Base-by-base conservation (phyloP, 257 asterid genomes). In the Lithospermum erythrorhizon region DNA sequence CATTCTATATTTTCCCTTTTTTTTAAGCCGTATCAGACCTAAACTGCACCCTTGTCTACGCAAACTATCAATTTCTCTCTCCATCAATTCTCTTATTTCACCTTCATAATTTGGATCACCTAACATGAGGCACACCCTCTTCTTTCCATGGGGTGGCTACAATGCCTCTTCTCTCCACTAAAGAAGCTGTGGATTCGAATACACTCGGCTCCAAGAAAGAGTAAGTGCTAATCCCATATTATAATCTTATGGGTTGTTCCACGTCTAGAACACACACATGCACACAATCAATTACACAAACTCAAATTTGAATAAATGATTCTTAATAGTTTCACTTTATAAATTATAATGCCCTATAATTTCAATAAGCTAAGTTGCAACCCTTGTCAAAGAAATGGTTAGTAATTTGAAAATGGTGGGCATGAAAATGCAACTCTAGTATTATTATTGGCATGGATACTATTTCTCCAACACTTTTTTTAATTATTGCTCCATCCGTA, bases 21-120 rank as follows among this genome's bases (percentile, higher is more conserved):
- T 62, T 8, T 27, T 59, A 52, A 58, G 72, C 67, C 73, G 75
- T 78, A 27, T 5, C 7, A 27, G 68, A 83, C 85, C 83, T 79
- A 78, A 81, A 89, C 94, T 84, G 78, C 78, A 81, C 87, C 91
- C 85, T 63, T 81, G 75, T 87, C 83, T 84, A 89, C 83, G 97
- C 97, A 90, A 86, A 73, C 72, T 63, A 70, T n/a, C 73, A 58
- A 24, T 53, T 49, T 72, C 69, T 68, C 67, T 59, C 79, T 68
- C 85, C 73, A 78, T 57, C 25, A 23, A 45, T 61, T 24, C 27
- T 27, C 4, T 27, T 27, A 27, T 27, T 27, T 27, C 6, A 27
- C 0, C 57, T 58, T 52, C 72, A 59, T 37, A 24, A 48, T 21
- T 70, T 54, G 49, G 56, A 59, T 45, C 76, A 75, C 80, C 79